A percentile compares a stretch with the other conserved stretches of the same genome.
phyloP scores from a whole-genome alignment of 345 rosid species.

The Lepidium aucheri region DNA sequence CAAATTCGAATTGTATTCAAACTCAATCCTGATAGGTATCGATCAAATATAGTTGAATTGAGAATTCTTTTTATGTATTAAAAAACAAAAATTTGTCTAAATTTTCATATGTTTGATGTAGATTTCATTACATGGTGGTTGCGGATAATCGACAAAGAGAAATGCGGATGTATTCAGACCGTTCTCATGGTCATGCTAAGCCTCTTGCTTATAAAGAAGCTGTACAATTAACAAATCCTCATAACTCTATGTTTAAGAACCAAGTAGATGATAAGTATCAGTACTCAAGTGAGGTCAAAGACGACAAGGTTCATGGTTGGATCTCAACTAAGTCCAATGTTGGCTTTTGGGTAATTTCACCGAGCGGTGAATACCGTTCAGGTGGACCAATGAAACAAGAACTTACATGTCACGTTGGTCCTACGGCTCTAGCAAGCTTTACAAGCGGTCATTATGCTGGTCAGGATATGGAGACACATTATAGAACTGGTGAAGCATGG shows the following conservation, averaged over 20 bases:
- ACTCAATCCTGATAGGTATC: constrained; percentile 69
- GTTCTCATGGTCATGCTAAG: constrained; percentile 41
- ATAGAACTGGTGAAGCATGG: constrained; percentile 61
- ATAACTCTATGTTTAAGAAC: constrained; percentile 53
- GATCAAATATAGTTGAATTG: too few species aligned
- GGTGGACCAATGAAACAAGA: constrained; percentile 87
- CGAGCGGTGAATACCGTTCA: constrained; percentile 54
- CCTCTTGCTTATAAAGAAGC: constrained; percentile 62
- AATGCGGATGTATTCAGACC: constrained; percentile 80
- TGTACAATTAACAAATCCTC: constrained; percentile 51
- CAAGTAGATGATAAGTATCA: constrained; percentile 95
- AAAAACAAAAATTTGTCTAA: background rate
- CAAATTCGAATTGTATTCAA: constrained; percentile 63
- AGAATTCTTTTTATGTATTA: background rate
- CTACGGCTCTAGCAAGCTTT: constrained; percentile 55
- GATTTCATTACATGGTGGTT: constrained; percentile 71
- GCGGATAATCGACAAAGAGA: constrained; percentile 59
- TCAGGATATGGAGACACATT: constrained; percentile 43
- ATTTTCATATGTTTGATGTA: background rate
- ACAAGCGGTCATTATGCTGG: constrained; percentile 78
- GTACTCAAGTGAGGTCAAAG: constrained; percentile 50
- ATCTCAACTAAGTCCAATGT: constrained; percentile 40
- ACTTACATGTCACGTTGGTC: constrained; percentile 85
- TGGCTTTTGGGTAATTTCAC: constrained; percentile 87
- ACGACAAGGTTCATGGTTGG: constrained; percentile 86